Evolutionary conservation across 2,329 filamentous ascomycete genomes (phyloP).

Genomic region (Trichocomaceae sp.): DNA sequence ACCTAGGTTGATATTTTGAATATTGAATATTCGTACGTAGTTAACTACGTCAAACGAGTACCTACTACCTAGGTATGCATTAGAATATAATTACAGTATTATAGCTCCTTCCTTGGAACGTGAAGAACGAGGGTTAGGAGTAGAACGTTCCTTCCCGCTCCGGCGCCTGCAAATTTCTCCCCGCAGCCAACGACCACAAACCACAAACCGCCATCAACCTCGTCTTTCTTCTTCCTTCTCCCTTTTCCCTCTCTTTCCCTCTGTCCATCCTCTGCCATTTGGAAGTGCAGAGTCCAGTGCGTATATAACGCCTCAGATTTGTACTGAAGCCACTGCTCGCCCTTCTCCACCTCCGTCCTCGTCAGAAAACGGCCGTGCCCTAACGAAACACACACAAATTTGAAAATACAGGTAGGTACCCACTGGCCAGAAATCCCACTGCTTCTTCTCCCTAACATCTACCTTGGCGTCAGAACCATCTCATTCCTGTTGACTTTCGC

Average conservation of each 20-base stretch:
- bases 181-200: background rate
- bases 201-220: too few relatives aligned
- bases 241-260: background rate
- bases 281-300: too few relatives aligned
- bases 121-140: too few relatives aligned
- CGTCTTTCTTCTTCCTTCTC: background rate
- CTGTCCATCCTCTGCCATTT: background rate
- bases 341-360: background rate
- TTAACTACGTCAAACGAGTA: too few relatives aligned
- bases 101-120: too few relatives aligned
- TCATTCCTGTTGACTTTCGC: conserved; percentile 13
- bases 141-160: too few relatives aligned
- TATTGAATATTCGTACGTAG: too few relatives aligned
- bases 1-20: too few relatives aligned
- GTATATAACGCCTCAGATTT: background rate
- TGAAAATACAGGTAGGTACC: background rate
- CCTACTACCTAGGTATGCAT: too few relatives aligned
- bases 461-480: background rate
- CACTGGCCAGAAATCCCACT: too few relatives aligned
- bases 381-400: background rate
- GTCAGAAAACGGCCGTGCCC: background rate
- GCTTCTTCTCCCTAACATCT: background rate
- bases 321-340: background rate
- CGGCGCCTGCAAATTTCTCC: background rate
- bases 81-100: too few relatives aligned